A percentile compares a stretch with the other conserved stretches of the same genome.
These are phyloP conservation scores for Saturnispora diversa DNA, from an alignment of 805 yeast genomes.

Conservation along the genomic window DNA sequence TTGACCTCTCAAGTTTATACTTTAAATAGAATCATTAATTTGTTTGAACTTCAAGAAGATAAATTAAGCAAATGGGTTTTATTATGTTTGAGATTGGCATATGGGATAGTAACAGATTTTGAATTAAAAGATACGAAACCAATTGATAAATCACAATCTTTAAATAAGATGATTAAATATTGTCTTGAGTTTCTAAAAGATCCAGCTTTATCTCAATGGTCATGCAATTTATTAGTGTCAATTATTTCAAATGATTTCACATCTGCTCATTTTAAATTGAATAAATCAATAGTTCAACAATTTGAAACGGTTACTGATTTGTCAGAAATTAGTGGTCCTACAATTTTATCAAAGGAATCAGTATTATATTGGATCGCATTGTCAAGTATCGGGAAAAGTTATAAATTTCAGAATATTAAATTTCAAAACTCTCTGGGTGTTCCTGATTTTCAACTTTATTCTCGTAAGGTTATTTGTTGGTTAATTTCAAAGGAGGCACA, in stretches of 20 bases:
- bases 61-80: constrained; percentile 15
- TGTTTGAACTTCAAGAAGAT: constrained; percentile 19
- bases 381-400: constrained; percentile 30
- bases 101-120: constrained; percentile 8
- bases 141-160: constrained; percentile 4
- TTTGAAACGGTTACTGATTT: constrained; percentile 44
- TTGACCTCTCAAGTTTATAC: constrained; percentile 5
- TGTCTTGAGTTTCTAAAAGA: constrained; percentile 33
- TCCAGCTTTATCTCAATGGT: constrained; percentile 19
- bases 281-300: constrained; percentile 37
- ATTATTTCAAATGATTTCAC: constrained; percentile 8
- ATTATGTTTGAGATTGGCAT: constrained; percentile 9
- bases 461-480: constrained; percentile 42
- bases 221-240: constrained; percentile 30
- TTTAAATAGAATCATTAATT: constrained; percentile 13
- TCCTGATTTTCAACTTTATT: constrained; percentile 13
- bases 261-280: constrained; percentile 20
- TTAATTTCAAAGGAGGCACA: constrained; percentile 11
- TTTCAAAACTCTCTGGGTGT: constrained; percentile 16
- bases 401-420: constrained; percentile 27
- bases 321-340: constrained; percentile 58
- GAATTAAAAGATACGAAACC: not conserved
- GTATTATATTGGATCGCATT: constrained; percentile 47
- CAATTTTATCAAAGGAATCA: constrained; percentile 36
- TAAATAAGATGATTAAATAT: constrained; percentile 28